Base-by-base conservation (phyloP, 1,139 yeast genomes). In the Blastobotrys malaysiensis region DNA sequence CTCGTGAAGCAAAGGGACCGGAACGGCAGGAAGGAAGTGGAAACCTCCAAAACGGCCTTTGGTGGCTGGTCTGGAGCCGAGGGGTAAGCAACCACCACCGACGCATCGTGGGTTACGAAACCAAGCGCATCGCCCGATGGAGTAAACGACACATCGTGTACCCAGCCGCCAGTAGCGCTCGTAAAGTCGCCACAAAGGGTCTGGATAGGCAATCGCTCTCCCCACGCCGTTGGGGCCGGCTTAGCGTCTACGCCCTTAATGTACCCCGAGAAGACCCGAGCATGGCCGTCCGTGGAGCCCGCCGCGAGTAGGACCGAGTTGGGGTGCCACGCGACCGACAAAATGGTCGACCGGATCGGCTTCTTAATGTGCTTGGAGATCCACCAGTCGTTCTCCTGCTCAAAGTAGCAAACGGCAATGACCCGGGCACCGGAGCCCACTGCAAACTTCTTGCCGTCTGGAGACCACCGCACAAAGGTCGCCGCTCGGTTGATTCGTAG, bases 381-480 rank as follows among this genome's bases (percentile, higher is more conserved):
- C 99, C 99, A 95, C 99, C 99, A 95, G 69, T 95, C 96, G 70
- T 93, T 93, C 66, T 91, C 97, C 59, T 80, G 87, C 71, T 95
- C 99, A 70, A 88, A 93, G 73, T 91, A 93, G 74, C 99, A 95
- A 51, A 95, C 87, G 16, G 99, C 97, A 70, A 95, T 86, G 59
- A 88, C 85, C 55, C 98, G 78, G 54, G 97, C 98, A 54, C 96
- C 88, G 4, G 97, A 88, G 0, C 98, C 99, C 48, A 93, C 98
- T 1, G 99, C 99, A 72, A 95, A 93, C 75, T 95, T 95, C 67
- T 75, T 75, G 18, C 97, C 98, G 61, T 81, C 82, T 22, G 98
- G 97, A 4, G 96, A 88, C 99, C 99, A 93, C 62, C 83, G 79
- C 55, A 91, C 96, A 63, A 82, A 82, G 3, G 98, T 93, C 11